Evolutionary conservation across 345 rosid species (phyloP), one percentile per base, ranked within the genome.

Genomic region (Citrus australasica): DNA sequence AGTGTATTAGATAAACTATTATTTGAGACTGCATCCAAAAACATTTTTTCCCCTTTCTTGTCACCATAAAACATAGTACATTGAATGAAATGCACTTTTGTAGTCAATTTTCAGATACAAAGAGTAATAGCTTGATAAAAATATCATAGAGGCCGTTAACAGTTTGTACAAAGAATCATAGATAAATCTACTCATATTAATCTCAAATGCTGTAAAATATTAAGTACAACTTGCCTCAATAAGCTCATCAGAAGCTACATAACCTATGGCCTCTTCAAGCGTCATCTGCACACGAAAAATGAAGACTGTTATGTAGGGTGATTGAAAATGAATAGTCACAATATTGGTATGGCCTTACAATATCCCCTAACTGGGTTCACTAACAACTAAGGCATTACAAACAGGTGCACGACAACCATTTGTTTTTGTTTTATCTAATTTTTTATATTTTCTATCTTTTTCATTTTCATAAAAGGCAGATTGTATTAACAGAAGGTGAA

Each of bases 261-360:
- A 96, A 33, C 99, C 98, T 51, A 94, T 92, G 76, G 97, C 98
- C 86, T 96, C 98, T 88, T 96, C 99, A 38, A 94, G 95, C 48
- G 94, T 96, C 92, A 96, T 85, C 99, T 96, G 92, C 81, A 80
- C n/a, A 83, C 33, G 80, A 75, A 75, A 22, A 40, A 32, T 9
- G 25, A 64, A 51, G 46, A 33, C 5, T 76, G 53, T 76, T 30
- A 37, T n/a, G 19, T 37, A 55, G 25, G 48, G 37, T 25, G 11
- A 53, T 53, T 19, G 10, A 51, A 16, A 71, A 51, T n/a, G 27
- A 58, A 27, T 35, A 59, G 59, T 74, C 22, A 40, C 19, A 19
- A 21, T 56, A 17, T 71, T 9, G 32, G 69, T 53, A 53, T 17
- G 56, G 58, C 58, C 10, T 7, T 40, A 11, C 40, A 32, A 4